Evolutionary conservation across 1,284 basidiomycete species (phyloP).

Genomic region (Trichosporon faecale): DNA sequence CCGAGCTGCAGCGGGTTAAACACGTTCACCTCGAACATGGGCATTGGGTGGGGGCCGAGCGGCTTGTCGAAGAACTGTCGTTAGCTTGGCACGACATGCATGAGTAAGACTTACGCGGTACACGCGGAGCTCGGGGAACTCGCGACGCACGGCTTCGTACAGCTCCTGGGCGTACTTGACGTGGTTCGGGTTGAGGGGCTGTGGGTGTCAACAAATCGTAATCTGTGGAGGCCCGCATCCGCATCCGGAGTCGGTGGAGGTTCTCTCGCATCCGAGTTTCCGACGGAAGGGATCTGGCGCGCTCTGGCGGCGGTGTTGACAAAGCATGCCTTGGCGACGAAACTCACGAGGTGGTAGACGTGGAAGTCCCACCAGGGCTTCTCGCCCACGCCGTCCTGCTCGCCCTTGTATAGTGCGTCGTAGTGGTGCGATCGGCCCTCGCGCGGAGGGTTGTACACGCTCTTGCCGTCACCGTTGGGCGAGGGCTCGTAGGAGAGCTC

Average conservation of each 20-base stretch:
- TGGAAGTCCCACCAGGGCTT: constrained; percentile 29
- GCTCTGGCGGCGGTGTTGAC: background rate
- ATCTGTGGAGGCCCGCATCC: background rate
- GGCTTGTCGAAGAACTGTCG: constrained; percentile 25
- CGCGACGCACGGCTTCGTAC: constrained; percentile 26
- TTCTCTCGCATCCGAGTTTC: background rate
- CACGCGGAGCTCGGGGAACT: constrained; percentile 27
- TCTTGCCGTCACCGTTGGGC: constrained; percentile 61
- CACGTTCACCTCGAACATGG: constrained; percentile 69
- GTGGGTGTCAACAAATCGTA: constrained; percentile 43
- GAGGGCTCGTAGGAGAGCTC: constrained; percentile 54
- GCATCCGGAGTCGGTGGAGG: background rate
- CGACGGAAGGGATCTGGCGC: background rate
- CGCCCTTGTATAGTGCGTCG: constrained; percentile 21
- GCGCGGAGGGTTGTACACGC: constrained; percentile 46
- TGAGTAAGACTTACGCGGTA: constrained; percentile 21
- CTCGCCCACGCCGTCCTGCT: background rate
- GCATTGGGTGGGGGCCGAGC: constrained; percentile 52
- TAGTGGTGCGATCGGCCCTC: constrained; percentile 26
- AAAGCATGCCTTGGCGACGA: background rate
- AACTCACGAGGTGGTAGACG: constrained; percentile 25
- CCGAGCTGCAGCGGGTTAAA: constrained; percentile 66
- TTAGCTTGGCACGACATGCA: background rate
- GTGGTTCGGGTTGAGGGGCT: constrained; percentile 26
- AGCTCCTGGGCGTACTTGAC: constrained; percentile 24